These are phyloP conservation scores for Vitis labrusca DNA, from an alignment of 164 flowering plant genomes.

Conservation along the genomic window DNA sequence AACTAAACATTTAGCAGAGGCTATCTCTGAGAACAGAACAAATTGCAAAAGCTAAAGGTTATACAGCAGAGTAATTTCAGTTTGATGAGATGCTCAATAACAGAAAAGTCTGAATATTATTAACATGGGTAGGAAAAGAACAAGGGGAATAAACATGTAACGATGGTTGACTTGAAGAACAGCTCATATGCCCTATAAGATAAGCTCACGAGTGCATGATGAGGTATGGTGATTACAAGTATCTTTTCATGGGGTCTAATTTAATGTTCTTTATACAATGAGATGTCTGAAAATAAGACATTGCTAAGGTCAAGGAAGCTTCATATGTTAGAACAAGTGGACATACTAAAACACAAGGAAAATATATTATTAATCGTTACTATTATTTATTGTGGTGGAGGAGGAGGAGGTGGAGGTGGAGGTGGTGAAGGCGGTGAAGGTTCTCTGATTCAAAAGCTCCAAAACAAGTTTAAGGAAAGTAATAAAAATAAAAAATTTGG, in stretches of 20 bases:
- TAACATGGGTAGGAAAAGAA: slow-evolving; percentile 1
- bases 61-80: no score
- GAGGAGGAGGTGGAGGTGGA: not conserved
- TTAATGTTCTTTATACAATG: slow-evolving; percentile 7
- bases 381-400: no score
- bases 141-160: slow-evolving; percentile 4
- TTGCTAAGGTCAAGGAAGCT: slow-evolving; percentile 22
- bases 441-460: not conserved
- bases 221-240: slow-evolving; percentile 22
- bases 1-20: not conserved
- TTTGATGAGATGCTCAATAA: not conserved
- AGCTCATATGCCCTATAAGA: slow-evolving; percentile 21
- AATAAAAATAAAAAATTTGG: not conserved
- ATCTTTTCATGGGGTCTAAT: slow-evolving; percentile 9
- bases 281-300: slow-evolving; percentile 16
- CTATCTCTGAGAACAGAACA: not conserved
- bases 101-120: slow-evolving; percentile 21
- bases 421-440: slow-evolving; percentile 1
- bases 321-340: slow-evolving; percentile 16
- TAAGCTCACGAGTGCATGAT: slow-evolving; percentile 20
- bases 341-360: slow-evolving; percentile 10
- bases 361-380: not conserved
- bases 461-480: slow-evolving; percentile 1
- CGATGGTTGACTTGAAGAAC: slow-evolving; percentile 26
- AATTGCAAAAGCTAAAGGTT: no score